Base-by-base conservation (phyloP, 192 early-diverging fungal species). In the Coemansia sp. region DNA sequence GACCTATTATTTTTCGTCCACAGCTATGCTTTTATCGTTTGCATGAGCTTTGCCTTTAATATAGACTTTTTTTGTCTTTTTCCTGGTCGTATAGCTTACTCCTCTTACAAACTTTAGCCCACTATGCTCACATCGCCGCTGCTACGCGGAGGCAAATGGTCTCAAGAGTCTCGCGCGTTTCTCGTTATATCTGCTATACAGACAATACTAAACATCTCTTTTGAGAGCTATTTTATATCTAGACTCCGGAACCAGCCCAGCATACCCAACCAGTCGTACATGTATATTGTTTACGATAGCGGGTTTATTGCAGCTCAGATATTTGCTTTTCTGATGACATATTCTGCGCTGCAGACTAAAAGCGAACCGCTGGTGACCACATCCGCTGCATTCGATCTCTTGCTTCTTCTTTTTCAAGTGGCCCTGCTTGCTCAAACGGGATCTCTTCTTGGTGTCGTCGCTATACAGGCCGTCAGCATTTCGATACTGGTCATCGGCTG, bases 301-400 rank as follows among this genome's bases (percentile, higher is more conserved):
- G 72, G 77, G 2, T 67, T 66, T 31, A 63, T 80, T 50, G 66
- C 61, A 11, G 68, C 58, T 1, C 77, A 80, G 65, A n/a, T 56
- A 32, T 66, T 63, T 49, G 71, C 77, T 0, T 45, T 74, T 18
- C 3, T 61, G 7, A 51, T 80, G 42, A 49, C 65, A 0, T 60
- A 49, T 10, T 42, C 60, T 12, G 77, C 72, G 5, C 48, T 80
- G 10, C 57, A 66, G 18, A 66, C 59, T 3, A 40, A 72, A 11
- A 80, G 72, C 58, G 56, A 64, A 51, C 64, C 72, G 29, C 68
- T 80, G 17, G 59, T 61, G 6, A 67, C 68, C 6, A 40, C 77
- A 1, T 56, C 77, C 5, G 68, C 72, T 0, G 77, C 52, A 45
- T 66, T 80, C 25, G 77, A 80, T 42, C 4, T 80, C 36, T 54